A percentile compares a stretch with the other conserved stretches of the same genome.
Evolutionary conservation across 768 basidiomycete species (phyloP).

Genomic region (Mycena pura): DNA sequence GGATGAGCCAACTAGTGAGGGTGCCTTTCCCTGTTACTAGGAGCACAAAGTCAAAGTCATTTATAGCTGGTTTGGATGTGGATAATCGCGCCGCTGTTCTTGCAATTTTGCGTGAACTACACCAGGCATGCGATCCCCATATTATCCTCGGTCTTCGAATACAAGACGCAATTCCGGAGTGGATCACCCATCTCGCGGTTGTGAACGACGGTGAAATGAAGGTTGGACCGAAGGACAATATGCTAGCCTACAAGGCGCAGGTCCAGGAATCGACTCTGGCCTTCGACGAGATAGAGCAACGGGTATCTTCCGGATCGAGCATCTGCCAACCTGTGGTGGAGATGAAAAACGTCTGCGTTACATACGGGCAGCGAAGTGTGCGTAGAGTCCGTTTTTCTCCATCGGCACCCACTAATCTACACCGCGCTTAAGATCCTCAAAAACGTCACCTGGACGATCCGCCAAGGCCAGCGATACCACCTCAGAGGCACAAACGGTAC

Average conservation of each 20-base stretch:
- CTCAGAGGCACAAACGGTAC: constrained; percentile 88
- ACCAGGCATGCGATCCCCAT: constrained; percentile 55
- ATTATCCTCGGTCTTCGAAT: constrained; percentile 70
- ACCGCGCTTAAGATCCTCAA: constrained; percentile 64
- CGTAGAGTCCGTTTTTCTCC: constrained; percentile 3
- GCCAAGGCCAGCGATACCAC: constrained; percentile 87
- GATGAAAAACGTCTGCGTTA: constrained; percentile 70
- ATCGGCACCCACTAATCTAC: not conserved
- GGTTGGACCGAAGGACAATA: constrained; percentile 57
- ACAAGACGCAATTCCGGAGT: constrained; percentile 76
- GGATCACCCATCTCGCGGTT: constrained; percentile 72
- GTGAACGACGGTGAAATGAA: constrained; percentile 56
- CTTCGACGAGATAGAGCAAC: not conserved
- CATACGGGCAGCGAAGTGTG: constrained; percentile 72
- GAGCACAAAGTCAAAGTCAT: not conserved
- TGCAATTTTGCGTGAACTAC: constrained; percentile 60
- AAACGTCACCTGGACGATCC: constrained; percentile 83
- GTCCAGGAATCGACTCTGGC: not conserved
- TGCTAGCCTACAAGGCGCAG: constrained; percentile 35
- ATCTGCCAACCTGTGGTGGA: constrained; percentile 57
- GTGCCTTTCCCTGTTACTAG: not conserved
- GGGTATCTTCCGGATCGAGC: too few relatives aligned
- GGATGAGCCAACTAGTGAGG: constrained; percentile 91
- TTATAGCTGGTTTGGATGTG: constrained; percentile 79
- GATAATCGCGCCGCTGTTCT: constrained; percentile 62